phyloP scores from a whole-genome alignment of 257 asterid genomes.

The Orobanche coerulescens region DNA sequence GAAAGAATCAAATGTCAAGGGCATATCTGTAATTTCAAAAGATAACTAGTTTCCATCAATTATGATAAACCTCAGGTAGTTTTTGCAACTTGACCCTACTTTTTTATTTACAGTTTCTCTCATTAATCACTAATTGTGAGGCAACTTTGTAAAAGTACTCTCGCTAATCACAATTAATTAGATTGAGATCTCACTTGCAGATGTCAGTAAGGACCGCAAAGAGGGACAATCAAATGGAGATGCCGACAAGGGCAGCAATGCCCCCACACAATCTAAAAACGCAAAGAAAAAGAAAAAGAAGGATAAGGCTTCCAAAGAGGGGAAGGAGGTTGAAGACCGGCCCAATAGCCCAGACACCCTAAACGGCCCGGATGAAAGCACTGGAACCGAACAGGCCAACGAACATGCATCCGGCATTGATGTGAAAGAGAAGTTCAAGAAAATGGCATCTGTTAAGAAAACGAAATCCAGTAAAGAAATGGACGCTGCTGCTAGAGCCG shows the following conservation, averaged over 20 bases:
- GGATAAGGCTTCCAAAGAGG: slow-evolving; percentile 67
- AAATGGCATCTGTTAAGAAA: slow-evolving; percentile 58
- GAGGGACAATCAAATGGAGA: no score
- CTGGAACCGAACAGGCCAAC: slow-evolving; percentile 26
- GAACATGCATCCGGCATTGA: slow-evolving; percentile 50
- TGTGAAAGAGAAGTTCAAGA: no score
- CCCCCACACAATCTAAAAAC: no score
- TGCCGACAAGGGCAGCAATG: no score
- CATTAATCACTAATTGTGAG: no score
- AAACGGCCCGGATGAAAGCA: slow-evolving; percentile 33
- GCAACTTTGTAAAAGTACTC: no score
- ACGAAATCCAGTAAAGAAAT: slow-evolving; percentile 73
- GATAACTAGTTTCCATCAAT: no score
- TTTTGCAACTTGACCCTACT: no score
- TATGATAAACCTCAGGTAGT: no score
- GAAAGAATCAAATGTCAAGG: no score
- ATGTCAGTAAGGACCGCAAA: slow-evolving; percentile 37
- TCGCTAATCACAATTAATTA: neutral
- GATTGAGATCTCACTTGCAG: slow-evolving; percentile 21
- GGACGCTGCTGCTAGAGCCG: slow-evolving; percentile 78
- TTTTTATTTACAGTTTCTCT: no score
- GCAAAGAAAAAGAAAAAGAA: slow-evolving; percentile 55
- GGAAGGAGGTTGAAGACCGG: slow-evolving; percentile 53
- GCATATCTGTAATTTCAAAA: no score
- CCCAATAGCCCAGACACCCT: slow-evolving; percentile 35